Evolutionary conservation across 495 filamentous ascomycete genomes (phyloP), one percentile per base, ranked within the genome.

Genomic region (Daldinia loculata): DNA sequence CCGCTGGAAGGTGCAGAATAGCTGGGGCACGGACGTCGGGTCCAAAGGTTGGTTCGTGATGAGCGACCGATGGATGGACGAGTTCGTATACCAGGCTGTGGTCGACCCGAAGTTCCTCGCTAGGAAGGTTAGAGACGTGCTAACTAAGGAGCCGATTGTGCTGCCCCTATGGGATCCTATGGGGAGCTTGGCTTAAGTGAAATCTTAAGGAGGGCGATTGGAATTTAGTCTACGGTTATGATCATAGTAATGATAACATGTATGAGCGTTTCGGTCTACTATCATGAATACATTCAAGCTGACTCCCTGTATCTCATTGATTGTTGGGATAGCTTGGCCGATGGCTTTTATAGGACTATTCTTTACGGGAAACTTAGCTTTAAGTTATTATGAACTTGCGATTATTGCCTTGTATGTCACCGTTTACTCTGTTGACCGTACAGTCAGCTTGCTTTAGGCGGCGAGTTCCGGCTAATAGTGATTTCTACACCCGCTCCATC

Each of bases 41-140:
- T 84, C 86, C 17, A 86, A 93, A 45, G 93, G 93, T 0, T 96
- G 91, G 84, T 92, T 94, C 67, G 91, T 95, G 30, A 95, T 95
- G 93, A 89, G 83, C 19, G 93, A 97, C 80, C 78, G 75, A 14
- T 97, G 93, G 93, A 91, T 96, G 90, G 90, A 92, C 68, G 85
- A 95, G 83, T 97, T 93, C 78, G 86, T 89, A 4, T 96, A 93
- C 74, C 93, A 97, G 83, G 90, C 88, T 15, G 93, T 96, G n/a
- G 89, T 95, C 1, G 92, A 94, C 74, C 89, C 90, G 2, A 80
- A 79, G 17, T 90, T 92, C 72, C 84, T 95, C 32, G 78, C 79
- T 15, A 84, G 87, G 57, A 88, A 90, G 71, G 83, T 93, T 11
- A 80, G 85, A 43, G 89, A 92, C 61, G 87, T 95, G 56, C 77